A percentile compares a stretch with the other conserved stretches of the same genome.
Evolutionary conservation across 2,329 filamentous ascomycete species (phyloP).

Genomic region (Clonostachys byssicola): DNA sequence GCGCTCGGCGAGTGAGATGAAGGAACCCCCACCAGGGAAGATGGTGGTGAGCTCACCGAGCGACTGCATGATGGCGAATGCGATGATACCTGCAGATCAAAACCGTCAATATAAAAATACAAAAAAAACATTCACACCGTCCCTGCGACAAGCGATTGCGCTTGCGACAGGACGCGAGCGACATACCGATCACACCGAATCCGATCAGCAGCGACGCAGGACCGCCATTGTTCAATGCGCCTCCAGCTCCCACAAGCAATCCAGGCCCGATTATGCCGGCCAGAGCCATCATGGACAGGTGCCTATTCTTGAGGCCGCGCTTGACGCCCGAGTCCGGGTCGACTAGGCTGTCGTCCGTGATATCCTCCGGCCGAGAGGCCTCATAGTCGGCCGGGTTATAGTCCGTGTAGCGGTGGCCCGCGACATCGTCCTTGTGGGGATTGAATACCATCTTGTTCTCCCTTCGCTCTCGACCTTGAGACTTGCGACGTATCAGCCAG

Average conservation of each 20-base stretch:
- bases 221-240: conserved; percentile 63
- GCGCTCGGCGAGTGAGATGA: conserved; percentile 65
- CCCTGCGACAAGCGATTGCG: background rate
- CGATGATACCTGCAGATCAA: conserved; percentile 46
- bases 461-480: too few relatives aligned
- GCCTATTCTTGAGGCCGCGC: conserved; percentile 64
- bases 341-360: conserved; percentile 33
- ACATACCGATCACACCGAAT: conserved; percentile 60
- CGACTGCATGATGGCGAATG: conserved; percentile 66
- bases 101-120: background rate
- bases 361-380: too few relatives aligned
- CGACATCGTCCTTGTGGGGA: too few relatives aligned
- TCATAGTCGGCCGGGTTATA: too few relatives aligned
- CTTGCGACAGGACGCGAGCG: background rate
- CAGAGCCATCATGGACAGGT: conserved; percentile 62
- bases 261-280: conserved; percentile 66
- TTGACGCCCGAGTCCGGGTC: conserved; percentile 63
- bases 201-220: conserved; percentile 71
- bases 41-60: conserved; percentile 72
- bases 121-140: background rate
- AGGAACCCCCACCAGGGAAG: conserved; percentile 67
- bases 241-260: conserved; percentile 67
- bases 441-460: too few relatives aligned
- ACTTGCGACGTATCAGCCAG: too few relatives aligned
- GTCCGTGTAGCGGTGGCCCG: too few relatives aligned